Evolutionary conservation across 768 basidiomycete genomes (phyloP).

Genomic region (Leccinum subtestaceum): DNA sequence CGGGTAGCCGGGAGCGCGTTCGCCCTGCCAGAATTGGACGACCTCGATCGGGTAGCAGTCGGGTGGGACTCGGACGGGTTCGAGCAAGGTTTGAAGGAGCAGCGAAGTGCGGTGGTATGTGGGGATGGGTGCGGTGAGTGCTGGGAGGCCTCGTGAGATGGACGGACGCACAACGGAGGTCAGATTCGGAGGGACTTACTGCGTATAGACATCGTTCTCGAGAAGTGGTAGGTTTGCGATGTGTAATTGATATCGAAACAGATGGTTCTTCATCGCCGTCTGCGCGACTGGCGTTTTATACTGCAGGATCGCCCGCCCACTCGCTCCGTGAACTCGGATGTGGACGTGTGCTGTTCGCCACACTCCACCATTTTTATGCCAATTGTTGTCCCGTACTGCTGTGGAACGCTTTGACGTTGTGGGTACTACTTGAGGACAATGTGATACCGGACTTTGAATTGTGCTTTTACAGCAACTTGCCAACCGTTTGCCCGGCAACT

Average conservation of each 20-base stretch:
- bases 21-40: conserved; percentile 33
- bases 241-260: background rate
- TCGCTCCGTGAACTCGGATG: background rate
- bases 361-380: background rate
- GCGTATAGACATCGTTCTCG: background rate
- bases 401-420: background rate
- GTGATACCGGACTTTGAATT: too few species aligned
- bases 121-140: background rate
- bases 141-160: background rate
- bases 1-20: conserved; percentile 7
- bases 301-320: background rate
- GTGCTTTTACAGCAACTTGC: too few species aligned
- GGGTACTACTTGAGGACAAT: background rate
- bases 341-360: background rate
- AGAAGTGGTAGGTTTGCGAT: background rate
- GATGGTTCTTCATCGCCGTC: background rate
- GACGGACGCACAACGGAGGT: background rate
- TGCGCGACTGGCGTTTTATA: background rate
- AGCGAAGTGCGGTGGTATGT: background rate
- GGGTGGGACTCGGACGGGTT: conserved; percentile 17
- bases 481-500: too few species aligned
- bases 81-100: conserved; percentile 11
- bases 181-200: background rate
- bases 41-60: conserved; percentile 24
- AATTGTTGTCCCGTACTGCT: background rate